Conservation (phyloP, 2,329 filamentous ascomycete genomes). For the Cyphellophora europaea region DNA sequence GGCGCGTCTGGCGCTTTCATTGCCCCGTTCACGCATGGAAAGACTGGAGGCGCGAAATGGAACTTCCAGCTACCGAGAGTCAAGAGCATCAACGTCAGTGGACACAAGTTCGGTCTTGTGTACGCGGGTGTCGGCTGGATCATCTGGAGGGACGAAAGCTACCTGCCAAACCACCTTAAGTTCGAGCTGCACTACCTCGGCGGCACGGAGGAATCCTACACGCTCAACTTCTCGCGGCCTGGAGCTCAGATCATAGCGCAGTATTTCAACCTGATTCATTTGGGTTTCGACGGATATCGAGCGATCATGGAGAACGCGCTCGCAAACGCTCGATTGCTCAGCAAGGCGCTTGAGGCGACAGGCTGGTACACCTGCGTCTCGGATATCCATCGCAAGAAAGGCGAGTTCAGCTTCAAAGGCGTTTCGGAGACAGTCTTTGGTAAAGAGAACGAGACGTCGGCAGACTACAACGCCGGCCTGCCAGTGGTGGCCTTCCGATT, state of each 20-base stretch:
- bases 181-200: conserved; percentile 61
- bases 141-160: conserved; percentile 56
- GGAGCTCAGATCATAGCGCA: conserved; percentile 62
- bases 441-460: conserved; percentile 41
- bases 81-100: conserved; percentile 50
- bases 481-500: conserved; percentile 61
- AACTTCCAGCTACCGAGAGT: conserved; percentile 27
- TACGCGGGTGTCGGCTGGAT: conserved; percentile 64
- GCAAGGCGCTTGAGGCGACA: conserved; percentile 54
- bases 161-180: conserved; percentile 57
- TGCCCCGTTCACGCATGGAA: conserved; percentile 30
- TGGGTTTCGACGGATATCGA: conserved; percentile 59
- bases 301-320: conserved; percentile 45
- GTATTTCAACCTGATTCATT: conserved; percentile 64
- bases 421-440: conserved; percentile 33
- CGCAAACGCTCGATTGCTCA: conserved; percentile 54
- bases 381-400: conserved; percentile 54
- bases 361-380: conserved; percentile 58
- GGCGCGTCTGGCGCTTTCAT: conserved; percentile 33
- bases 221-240: conserved; percentile 63
- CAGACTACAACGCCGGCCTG: conserved; percentile 54
- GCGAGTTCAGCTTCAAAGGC: conserved; percentile 31
- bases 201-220: conserved; percentile 35
- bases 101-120: conserved; percentile 44
- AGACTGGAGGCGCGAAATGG: conserved; percentile 46